These are phyloP conservation scores for Actinomortierella ambigua DNA, from an alignment of 371 early-diverging fungal genomes.

Conservation along the genomic window DNA sequence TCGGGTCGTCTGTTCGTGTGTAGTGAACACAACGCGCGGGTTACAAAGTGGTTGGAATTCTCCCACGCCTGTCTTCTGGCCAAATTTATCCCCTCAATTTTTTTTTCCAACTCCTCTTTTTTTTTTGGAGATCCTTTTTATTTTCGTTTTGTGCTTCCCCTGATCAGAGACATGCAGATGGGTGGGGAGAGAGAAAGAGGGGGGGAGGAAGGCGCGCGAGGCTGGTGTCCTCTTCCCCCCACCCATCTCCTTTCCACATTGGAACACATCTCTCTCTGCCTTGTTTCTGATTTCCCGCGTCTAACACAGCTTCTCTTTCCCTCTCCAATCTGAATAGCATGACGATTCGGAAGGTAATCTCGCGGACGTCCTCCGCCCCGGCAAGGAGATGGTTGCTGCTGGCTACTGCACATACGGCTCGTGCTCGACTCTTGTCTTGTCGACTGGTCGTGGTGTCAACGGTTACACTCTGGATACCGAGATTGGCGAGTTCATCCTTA, in stretches of 20 bases:
- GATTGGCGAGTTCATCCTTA: slow-evolving; percentile 97
- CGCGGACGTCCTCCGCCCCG: slow-evolving; percentile 84
- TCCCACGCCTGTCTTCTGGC: no score
- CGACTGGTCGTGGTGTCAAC: slow-evolving; percentile 89
- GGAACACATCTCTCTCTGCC: neutral
- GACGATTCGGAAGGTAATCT: slow-evolving; percentile 46
- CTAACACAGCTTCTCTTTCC: neutral
- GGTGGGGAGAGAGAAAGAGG: no score
- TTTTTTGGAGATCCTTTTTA: no score
- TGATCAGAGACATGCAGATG: no score
- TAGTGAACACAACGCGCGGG: no score
- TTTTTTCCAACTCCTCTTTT: no score
- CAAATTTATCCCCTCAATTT: no score
- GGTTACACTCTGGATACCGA: slow-evolving; percentile 96
- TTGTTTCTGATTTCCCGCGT: neutral
- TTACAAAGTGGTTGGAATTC: no score
- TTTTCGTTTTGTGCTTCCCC: no score
- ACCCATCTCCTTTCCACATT: neutral
- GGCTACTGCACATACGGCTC: slow-evolving; percentile 98
- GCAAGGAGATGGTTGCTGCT: slow-evolving; percentile 91
- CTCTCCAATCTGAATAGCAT: slow-evolving; percentile 27
- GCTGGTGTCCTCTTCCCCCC: neutral
- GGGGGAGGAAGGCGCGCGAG: slow-evolving; percentile 1
- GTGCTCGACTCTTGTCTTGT: slow-evolving; percentile 82
- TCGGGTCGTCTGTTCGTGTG: no score